Base-by-base conservation (phyloP, 139 green algal genomes). In the Bryopsis sp. region DNA sequence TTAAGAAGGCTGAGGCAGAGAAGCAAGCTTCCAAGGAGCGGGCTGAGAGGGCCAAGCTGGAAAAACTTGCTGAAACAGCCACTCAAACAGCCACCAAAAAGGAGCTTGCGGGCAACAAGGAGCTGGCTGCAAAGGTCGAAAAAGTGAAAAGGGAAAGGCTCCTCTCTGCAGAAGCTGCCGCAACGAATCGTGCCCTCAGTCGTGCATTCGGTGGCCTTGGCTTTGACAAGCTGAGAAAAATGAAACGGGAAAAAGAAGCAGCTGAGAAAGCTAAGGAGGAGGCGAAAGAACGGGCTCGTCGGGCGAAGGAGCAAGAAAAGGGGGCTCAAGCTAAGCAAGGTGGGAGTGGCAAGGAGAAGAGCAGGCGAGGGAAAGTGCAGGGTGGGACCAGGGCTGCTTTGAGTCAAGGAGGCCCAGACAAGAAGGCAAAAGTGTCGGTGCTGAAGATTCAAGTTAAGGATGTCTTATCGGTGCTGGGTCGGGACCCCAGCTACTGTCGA, bases 41-140 rank as follows among this genome's bases (percentile, higher is more conserved):
- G 33, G 50, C 31, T 8, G 50, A 61, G 50, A 15, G 50, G 8
- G 50, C 31, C 24, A 61, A 61, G 50, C 19, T 61, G 15, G 50
- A 61, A 26, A 22, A 61, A 32, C 33, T 61, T 11, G 50, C 50
- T 36, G 50, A 61, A 32, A 61, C 50, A 35, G 50, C 50, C 33
- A 36, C 50, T 36, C 24, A 61, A 32, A 61, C 50, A 35, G 50
- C 50, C 33, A 36, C 50, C 24, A 61, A 61, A 26, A 61, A 61
- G 24, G 50, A 61, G 11, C 50, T 61, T 11, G 50, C 50, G 6
- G 33, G 19, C 24, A 28, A 61, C 33, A 61, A 61, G 33, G 50
- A 61, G 33, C 50, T 61, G 19, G 50, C 50, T 22, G 50, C 50
- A 28, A 61, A 61, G 19, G 50, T 61, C 5, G 50, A 61, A 26